Percentiles rank a stretch among this genome's conserved stretches.
phyloP scores from a whole-genome alignment of 495 filamentous ascomycete genomes.

The Xylaria flabelliformis region DNA sequence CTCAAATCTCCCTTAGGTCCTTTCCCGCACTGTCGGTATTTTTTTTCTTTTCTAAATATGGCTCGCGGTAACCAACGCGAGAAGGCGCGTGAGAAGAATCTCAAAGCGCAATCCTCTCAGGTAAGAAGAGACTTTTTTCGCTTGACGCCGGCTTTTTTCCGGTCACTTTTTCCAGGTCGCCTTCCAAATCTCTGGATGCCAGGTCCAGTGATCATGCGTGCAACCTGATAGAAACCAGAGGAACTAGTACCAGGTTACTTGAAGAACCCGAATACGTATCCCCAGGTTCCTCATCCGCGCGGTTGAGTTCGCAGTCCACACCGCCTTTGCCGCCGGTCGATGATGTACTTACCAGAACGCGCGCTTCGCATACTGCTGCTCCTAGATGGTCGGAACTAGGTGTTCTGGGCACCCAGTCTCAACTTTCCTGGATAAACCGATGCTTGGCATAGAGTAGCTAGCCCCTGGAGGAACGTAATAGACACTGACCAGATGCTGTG shows the following conservation, averaged over 20 bases:
- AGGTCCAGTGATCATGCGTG: neutral
- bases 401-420: neutral
- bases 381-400: neutral
- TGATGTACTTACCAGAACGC: neutral
- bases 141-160: slow-evolving; percentile 24
- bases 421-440: slow-evolving; percentile 10
- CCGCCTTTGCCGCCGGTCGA: slow-evolving; percentile 2
- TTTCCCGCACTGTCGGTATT: neutral
- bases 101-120: slow-evolving; percentile 65
- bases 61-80: slow-evolving; percentile 94
- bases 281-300: slow-evolving; percentile 3
- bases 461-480: slow-evolving; percentile 7
- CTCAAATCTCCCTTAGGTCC: neutral
- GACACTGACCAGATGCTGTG: slow-evolving; percentile 30
- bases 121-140: slow-evolving; percentile 49
- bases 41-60: slow-evolving; percentile 58
- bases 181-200: slow-evolving; percentile 2
- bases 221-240: neutral
- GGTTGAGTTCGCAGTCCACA: neutral
- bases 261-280: neutral
- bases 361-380: neutral
- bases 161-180: slow-evolving; percentile 1
- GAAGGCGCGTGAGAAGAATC: slow-evolving; percentile 80
- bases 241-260: neutral
- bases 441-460: slow-evolving; percentile 2